Conservation (phyloP, 2,329 filamentous ascomycete species). For the Talaromyces marneffei region DNA sequence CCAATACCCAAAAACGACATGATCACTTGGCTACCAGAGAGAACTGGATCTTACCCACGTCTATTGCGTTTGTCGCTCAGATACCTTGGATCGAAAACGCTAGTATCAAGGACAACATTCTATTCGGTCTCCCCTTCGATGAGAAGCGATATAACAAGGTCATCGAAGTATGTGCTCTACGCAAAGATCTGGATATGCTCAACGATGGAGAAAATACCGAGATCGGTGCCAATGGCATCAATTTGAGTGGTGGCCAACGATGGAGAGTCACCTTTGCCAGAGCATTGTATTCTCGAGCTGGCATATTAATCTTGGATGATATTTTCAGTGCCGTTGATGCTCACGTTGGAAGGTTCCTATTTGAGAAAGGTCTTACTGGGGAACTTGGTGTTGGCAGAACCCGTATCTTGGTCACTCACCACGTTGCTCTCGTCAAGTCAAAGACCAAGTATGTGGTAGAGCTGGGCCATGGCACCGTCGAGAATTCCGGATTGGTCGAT, state of each 20-base stretch:
- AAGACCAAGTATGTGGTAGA: slow-evolving; percentile 69
- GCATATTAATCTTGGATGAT: slow-evolving; percentile 72
- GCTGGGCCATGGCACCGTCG: slow-evolving; percentile 61
- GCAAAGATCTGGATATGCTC: slow-evolving; percentile 70
- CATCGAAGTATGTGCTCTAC: slow-evolving; percentile 64
- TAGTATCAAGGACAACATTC: slow-evolving; percentile 69
- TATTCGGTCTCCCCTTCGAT: slow-evolving; percentile 68
- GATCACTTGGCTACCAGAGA: slow-evolving; percentile 55
- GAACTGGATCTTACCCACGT: slow-evolving; percentile 64
- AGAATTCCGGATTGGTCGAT: slow-evolving; percentile 55
- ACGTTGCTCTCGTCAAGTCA: slow-evolving; percentile 64
- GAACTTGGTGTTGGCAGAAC: slow-evolving; percentile 65
- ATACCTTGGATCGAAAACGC: slow-evolving; percentile 84
- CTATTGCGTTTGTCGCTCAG: slow-evolving; percentile 70
- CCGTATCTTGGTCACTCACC: slow-evolving; percentile 73
- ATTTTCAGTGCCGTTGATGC: slow-evolving; percentile 78
- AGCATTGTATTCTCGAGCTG: slow-evolving; percentile 71
- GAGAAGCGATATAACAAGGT: slow-evolving; percentile 65
- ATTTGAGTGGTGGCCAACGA: slow-evolving; percentile 75
- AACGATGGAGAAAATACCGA: slow-evolving; percentile 72
- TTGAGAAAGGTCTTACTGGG: slow-evolving; percentile 68
- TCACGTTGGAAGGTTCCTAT: slow-evolving; percentile 72
- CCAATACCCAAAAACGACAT: slow-evolving; percentile 50
- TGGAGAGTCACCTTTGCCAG: slow-evolving; percentile 76
- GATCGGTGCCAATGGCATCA: slow-evolving; percentile 79